These are phyloP conservation scores for Canavalia ensiformis DNA, from an alignment of 306 rosid genomes.

Conservation along the genomic window DNA sequence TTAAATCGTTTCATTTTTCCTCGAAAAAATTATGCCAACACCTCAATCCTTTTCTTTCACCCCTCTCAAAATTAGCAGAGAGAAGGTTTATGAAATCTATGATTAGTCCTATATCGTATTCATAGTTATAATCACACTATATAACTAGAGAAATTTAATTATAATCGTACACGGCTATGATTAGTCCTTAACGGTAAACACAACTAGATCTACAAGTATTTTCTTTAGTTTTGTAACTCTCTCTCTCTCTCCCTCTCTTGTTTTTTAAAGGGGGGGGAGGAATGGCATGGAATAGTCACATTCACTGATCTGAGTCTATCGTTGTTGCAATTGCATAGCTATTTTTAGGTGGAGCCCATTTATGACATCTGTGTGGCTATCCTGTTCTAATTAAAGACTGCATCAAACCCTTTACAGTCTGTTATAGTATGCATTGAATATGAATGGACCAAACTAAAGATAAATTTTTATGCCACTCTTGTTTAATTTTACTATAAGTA, in stretches of 20 bases:
- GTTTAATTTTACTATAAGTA: too few relatives aligned
- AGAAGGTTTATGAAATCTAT: background rate
- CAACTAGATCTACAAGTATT: background rate
- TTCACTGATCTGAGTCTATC: constrained; percentile 53
- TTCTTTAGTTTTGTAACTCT: background rate
- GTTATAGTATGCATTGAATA: constrained; percentile 37
- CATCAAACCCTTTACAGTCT: constrained; percentile 54
- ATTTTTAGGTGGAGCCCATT: constrained; percentile 58
- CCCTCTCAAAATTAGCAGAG: background rate
- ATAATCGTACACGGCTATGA: background rate
- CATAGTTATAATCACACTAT: background rate
- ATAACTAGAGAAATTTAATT: background rate
- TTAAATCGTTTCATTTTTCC: too few relatives aligned
- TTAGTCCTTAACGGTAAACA: constrained; percentile 17
- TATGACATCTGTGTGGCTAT: constrained; percentile 47
- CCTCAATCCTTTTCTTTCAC: too few relatives aligned
- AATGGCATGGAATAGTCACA: constrained; percentile 66
- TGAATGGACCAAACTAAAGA: background rate
- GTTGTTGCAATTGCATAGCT: constrained; percentile 41
- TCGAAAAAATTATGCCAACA: too few relatives aligned
- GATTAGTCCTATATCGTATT: background rate
- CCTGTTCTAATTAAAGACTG: constrained; percentile 40
- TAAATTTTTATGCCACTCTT: background rate
- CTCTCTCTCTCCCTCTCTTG: background rate
- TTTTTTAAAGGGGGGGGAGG: background rate